phyloP scores from a whole-genome alignment of 208 protist genomes.

The Acanthamoeba lenticulata region DNA sequence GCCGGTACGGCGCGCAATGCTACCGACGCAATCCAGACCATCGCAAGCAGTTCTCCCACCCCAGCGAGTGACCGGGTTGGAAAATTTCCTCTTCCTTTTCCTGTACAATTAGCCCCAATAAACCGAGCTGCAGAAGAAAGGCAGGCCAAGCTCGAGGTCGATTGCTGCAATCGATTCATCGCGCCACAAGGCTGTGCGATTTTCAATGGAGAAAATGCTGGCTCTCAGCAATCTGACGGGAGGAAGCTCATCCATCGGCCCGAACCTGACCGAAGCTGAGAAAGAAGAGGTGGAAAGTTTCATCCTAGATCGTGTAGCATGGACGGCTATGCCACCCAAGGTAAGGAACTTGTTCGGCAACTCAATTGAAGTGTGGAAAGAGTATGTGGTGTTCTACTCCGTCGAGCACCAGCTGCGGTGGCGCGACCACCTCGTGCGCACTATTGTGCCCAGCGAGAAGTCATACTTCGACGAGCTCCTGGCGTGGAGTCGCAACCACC shows the following conservation, averaged over 20 bases:
- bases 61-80: too few relatives aligned
- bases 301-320: neutral
- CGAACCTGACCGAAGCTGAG: constrained; percentile 9
- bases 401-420: constrained; percentile 83
- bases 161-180: too few relatives aligned
- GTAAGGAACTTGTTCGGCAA: neutral
- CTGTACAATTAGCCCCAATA: too few relatives aligned
- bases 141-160: too few relatives aligned
- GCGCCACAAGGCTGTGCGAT: too few relatives aligned
- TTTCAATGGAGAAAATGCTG: neutral
- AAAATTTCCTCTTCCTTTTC: too few relatives aligned
- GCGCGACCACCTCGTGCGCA: constrained; percentile 79
- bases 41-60: neutral
- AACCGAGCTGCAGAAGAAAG: too few relatives aligned
- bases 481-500: constrained; percentile 70
- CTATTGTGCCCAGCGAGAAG: constrained; percentile 77
- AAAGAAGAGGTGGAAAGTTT: constrained; percentile 7
- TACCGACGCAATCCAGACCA: constrained; percentile 62
- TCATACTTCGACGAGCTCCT: constrained; percentile 85
- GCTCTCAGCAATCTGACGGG: neutral
- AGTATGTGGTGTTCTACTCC: constrained; percentile 26
- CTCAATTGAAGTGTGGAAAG: constrained; percentile 8
- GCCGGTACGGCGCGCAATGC: constrained; percentile 47
- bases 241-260: neutral
- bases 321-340: constrained; percentile 3